Conservation (phyloP, 768 basidiomycete species). For the Boletus rex-veris region DNA sequence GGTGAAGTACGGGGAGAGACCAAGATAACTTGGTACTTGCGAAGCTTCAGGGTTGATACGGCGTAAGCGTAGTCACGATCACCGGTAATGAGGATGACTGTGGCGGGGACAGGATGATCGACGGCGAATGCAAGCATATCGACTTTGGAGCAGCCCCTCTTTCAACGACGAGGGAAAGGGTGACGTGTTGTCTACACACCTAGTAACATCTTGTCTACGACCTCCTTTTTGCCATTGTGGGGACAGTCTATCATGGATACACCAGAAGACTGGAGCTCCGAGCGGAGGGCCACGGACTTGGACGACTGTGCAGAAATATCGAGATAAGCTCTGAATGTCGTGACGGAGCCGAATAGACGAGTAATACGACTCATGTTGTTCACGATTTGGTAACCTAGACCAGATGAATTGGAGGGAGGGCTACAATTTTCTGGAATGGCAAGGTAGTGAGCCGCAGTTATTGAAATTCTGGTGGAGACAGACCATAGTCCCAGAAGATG, state of each 20-base stretch:
- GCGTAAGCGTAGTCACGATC: conserved; percentile 68
- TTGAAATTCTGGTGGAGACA: conserved; percentile 1
- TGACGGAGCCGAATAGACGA: conserved; percentile 44
- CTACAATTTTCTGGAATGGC: conserved; percentile 29
- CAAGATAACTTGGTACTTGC: conserved; percentile 51
- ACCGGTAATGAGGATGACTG: conserved; percentile 60
- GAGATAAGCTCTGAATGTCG: conserved; percentile 52
- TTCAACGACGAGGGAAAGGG: conserved; percentile 1
- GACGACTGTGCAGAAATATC: conserved; percentile 40
- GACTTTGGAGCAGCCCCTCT: conserved; percentile 36
- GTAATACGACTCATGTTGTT: conserved; percentile 45
- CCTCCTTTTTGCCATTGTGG: conserved; percentile 33
- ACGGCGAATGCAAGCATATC: conserved; percentile 68
- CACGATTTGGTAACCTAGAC: conserved; percentile 41
- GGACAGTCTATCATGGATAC: conserved; percentile 39
- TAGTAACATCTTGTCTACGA: conserved; percentile 48
- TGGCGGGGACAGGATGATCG: conserved; percentile 51
- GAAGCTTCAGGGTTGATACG: conserved; percentile 52
- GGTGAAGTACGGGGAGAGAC: conserved; percentile 38
- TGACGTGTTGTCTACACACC: conserved; percentile 23
- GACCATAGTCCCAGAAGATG: conserved; percentile 41
- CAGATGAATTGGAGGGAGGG: conserved; percentile 29
- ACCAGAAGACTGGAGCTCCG: conserved; percentile 44
- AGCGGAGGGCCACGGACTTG: conserved; percentile 35
- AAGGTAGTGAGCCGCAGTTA: not conserved